Base-by-base conservation (phyloP, 2,329 filamentous ascomycete genomes). In the Emmonsia crescens region DNA sequence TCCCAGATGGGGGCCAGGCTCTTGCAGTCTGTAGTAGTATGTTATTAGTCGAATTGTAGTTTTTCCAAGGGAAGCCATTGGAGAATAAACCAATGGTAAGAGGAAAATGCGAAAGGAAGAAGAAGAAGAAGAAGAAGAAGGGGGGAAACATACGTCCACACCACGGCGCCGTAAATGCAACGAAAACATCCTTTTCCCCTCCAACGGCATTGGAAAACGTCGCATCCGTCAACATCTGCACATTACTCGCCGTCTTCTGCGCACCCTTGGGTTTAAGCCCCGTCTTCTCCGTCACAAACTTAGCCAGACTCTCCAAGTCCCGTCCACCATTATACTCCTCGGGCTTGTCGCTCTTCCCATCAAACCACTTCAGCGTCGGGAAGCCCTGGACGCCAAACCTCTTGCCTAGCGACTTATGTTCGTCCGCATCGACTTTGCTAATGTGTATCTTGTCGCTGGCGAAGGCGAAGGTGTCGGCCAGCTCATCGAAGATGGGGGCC, bases 91-190 rank as follows among this genome's bases (percentile, higher is more conserved):
- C 21, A 12, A 27, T 48, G 21, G 9, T 12, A 27, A 2, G 10
- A 19, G n/a, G 29, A 33, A 56, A 44, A 8, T 5, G 9, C 57
- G 67, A 63, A 63, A 66, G 51, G 24, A 36, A 40, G 62, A 66
- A 65, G n/a, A 40, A 48, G 14, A 31, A 63, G 16, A 62, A 59
- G 42, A 24, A 48, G 59, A 29, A 51, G 21, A 64, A 40, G 29
- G 57, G 57, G 14, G 36, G n/a, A 57, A 68, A 89, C 91, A 78
- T 85, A 97, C 94, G 93, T 76, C 93, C 93, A 78, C 94, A 99
- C 94, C 93, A 97, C 60, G 94, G 92, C 60, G 94, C 93, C 68
- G 95, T 99, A 77, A 99, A 99, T 54, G 95, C 92, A 73, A 99
- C 92, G 61, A 99, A 77, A 24, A 96, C 90, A 76, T 95, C 82